A percentile compares a stretch with the other conserved stretches of the same genome.
Evolutionary conservation across 305 asterid genomes (phyloP).

Genomic region (Rubia balearica): DNA sequence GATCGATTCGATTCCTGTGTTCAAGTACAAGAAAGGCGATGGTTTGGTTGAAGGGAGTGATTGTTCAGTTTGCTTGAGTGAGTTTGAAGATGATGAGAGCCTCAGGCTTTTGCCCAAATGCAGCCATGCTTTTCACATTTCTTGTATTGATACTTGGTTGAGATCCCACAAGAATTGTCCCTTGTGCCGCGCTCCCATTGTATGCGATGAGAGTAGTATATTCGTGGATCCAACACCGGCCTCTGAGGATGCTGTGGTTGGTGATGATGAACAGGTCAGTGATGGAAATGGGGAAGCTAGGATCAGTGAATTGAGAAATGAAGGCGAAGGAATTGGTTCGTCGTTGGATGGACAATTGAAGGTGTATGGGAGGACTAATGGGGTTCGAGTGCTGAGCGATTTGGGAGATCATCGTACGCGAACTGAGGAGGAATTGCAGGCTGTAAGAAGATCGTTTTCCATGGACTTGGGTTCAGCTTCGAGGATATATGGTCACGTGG

Average conservation of each 20-base stretch:
- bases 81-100: slow-evolving; percentile 52
- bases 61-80: slow-evolving; percentile 65
- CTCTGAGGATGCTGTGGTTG: not conserved
- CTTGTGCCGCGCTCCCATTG: slow-evolving; percentile 61
- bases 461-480: slow-evolving; percentile 42
- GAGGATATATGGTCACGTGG: slow-evolving; percentile 15
- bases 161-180: slow-evolving; percentile 67
- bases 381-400: slow-evolving; percentile 37
- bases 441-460: slow-evolving; percentile 50
- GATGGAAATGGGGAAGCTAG: slow-evolving; percentile 6
- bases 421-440: slow-evolving; percentile 20
- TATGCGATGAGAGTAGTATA: not conserved
- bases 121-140: slow-evolving; percentile 61
- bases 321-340: slow-evolving; percentile 10
- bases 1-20: slow-evolving; percentile 49
- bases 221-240: not conserved
- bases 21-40: slow-evolving; percentile 32
- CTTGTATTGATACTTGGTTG: slow-evolving; percentile 72
- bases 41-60: slow-evolving; percentile 42
- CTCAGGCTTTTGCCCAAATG: slow-evolving; percentile 69
- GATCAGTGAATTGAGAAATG: not conserved
- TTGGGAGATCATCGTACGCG: slow-evolving; percentile 28
- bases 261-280: slow-evolving; percentile 1
- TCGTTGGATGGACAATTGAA: slow-evolving; percentile 7
- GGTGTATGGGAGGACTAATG: not conserved